Percentiles rank a stretch among this genome's conserved stretches.
Conservation (phyloP, 352 stramenopile genomes). For the Phytophthora tentaculata region DNA sequence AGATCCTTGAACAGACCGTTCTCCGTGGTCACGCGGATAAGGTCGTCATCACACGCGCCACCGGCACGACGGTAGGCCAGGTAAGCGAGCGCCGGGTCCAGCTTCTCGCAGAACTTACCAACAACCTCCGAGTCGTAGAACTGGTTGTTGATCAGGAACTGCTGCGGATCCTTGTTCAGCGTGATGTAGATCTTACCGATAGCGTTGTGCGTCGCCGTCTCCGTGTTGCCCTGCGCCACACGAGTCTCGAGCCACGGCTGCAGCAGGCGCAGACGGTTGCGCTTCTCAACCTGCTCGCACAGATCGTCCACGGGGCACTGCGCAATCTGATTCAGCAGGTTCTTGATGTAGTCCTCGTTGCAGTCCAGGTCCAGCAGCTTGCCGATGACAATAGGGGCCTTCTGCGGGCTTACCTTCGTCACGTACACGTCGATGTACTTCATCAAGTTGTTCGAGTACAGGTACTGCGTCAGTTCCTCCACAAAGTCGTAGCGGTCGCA, state of each 20-base stretch:
- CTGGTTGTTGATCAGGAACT: slow-evolving; percentile 99
- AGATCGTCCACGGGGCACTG: slow-evolving; percentile 97
- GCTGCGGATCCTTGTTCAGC: slow-evolving; percentile 98
- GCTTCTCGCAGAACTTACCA: slow-evolving; percentile 99
- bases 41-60: slow-evolving; percentile 98
- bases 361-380: slow-evolving; percentile 98
- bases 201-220: slow-evolving; percentile 99
- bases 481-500: slow-evolving; percentile 99
- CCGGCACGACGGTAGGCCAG: slow-evolving; percentile 99
- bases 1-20: slow-evolving; percentile 99
- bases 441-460: slow-evolving; percentile 99
- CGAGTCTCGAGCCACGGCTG: slow-evolving; percentile 99
- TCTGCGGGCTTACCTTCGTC: slow-evolving; percentile 97
- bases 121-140: slow-evolving; percentile 99
- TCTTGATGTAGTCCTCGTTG: slow-evolving; percentile 99
- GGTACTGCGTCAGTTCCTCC: slow-evolving; percentile 99
- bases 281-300: slow-evolving; percentile 98
- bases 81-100: slow-evolving; percentile 99
- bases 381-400: slow-evolving; percentile 98
- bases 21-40: slow-evolving; percentile 99
- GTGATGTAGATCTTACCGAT: slow-evolving; percentile 99
- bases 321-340: slow-evolving; percentile 98
- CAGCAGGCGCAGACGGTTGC: slow-evolving; percentile 98
- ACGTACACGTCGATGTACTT: slow-evolving; percentile 99
- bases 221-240: slow-evolving; percentile 98